Evolutionary conservation across 202 grass and related monocot species (phyloP).

Genomic region (Thinopyrum obtusiflorum): DNA sequence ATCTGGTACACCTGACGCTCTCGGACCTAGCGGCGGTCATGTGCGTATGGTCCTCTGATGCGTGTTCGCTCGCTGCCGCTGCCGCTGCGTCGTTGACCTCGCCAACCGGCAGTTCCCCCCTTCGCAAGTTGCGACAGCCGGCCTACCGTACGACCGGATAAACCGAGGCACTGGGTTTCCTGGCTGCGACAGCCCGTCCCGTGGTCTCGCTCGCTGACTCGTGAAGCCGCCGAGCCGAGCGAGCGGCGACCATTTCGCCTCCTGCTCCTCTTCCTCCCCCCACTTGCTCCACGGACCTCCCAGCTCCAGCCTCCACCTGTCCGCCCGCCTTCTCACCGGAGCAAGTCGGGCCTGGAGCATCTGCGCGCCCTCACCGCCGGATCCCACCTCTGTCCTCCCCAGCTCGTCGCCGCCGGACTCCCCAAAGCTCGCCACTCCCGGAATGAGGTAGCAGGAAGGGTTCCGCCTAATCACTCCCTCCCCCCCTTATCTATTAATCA

Average conservation of each 20-base stretch:
- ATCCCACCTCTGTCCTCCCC: neutral
- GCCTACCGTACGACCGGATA: neutral
- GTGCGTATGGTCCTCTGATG: too few species aligned
- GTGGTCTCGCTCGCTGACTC: neutral
- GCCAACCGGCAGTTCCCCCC: too few species aligned
- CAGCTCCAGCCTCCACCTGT: neutral
- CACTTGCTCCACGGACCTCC: neutral
- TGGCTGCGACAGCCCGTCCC: too few species aligned
- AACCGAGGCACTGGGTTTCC: neutral
- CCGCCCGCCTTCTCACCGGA: neutral
- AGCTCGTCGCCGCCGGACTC: neutral
- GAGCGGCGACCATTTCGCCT: neutral
- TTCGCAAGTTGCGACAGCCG: neutral
- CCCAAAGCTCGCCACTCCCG: neutral
- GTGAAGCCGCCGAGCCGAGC: neutral
- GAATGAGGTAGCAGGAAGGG: conserved; percentile 2
- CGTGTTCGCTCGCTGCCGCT: too few species aligned
- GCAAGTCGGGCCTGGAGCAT: neutral
- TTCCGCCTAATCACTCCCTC: neutral
- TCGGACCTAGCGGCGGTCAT: too few species aligned
- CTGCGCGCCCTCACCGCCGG: neutral
- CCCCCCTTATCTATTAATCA: neutral
- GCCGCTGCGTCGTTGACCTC: too few species aligned
- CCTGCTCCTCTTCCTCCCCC: neutral
- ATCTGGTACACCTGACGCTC: too few species aligned